phyloP scores from a whole-genome alignment of 305 asterid species.

The Fraxinus sp. region DNA sequence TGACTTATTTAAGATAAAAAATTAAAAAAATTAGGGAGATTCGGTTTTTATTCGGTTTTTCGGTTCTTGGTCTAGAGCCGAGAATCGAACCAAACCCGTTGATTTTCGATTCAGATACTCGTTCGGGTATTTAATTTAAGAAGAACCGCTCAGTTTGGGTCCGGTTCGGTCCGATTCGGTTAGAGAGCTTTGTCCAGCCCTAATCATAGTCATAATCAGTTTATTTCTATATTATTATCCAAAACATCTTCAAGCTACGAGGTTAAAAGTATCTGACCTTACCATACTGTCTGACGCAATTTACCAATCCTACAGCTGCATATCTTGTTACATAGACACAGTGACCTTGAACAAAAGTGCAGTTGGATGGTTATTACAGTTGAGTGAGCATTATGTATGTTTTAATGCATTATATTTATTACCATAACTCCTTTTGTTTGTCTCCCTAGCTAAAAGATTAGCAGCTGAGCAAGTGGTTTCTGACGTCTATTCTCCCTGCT shows the following conservation, averaged over 20 bases:
- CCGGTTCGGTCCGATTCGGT: too few species aligned
- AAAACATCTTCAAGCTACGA: background rate
- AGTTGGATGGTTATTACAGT: background rate
- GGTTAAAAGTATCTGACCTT: background rate
- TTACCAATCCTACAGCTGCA: background rate
- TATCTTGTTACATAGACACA: background rate
- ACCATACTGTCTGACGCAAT: background rate
- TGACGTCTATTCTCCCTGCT: constrained; percentile 6
- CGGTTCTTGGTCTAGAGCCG: too few species aligned
- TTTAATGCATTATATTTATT: background rate
- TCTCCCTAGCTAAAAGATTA: background rate
- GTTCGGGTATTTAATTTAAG: too few species aligned
- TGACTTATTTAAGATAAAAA: too few species aligned
- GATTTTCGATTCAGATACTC: too few species aligned
- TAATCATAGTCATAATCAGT: too few species aligned
- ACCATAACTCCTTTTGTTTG: background rate
- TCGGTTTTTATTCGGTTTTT: too few species aligned
- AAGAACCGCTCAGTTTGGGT: too few species aligned
- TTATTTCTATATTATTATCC: background rate
- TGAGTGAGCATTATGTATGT: background rate
- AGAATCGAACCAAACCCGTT: too few species aligned
- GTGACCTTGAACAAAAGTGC: background rate
- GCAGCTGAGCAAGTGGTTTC: background rate
- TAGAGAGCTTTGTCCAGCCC: too few species aligned
- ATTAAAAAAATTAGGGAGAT: too few species aligned